Conservation (phyloP, 2,329 filamentous ascomycete genomes). For the Trichoderma polysporum region DNA sequence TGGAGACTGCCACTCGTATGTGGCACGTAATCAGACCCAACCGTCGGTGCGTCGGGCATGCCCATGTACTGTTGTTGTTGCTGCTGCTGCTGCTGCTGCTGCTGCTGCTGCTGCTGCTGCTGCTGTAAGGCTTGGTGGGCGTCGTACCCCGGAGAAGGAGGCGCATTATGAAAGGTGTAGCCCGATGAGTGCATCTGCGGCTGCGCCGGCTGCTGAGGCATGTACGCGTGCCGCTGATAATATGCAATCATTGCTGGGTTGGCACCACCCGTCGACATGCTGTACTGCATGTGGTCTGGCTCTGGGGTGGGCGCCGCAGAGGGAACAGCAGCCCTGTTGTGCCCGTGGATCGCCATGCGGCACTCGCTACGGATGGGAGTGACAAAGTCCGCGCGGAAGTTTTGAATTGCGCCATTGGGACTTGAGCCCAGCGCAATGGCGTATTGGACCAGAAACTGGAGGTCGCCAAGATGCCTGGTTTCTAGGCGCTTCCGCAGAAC, state of each 20-base stretch:
- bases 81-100: conserved; percentile 9
- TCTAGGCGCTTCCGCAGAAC: conserved; percentile 46
- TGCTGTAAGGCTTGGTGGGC: conserved; percentile 14
- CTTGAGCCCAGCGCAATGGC: conserved; percentile 41
- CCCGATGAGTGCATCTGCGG: conserved; percentile 21
- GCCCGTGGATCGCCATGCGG: conserved; percentile 36
- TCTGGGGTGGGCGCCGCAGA: conserved; percentile 30
- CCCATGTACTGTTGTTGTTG: conserved; percentile 14
- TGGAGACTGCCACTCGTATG: conserved; percentile 5
- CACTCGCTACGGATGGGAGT: conserved; percentile 40
- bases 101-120: conserved; percentile 1
- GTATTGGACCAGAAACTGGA: conserved; percentile 41
- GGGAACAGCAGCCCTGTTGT: conserved; percentile 30
- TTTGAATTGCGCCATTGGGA: conserved; percentile 27
- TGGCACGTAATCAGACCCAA: conserved; percentile 20
- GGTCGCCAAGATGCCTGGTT: conserved; percentile 44
- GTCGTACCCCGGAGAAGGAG: conserved; percentile 19
- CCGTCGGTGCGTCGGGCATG: conserved; percentile 15
- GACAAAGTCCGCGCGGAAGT: conserved; percentile 36
- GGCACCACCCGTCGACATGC: conserved; percentile 34
- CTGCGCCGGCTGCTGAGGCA: conserved; percentile 21
- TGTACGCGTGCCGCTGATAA: conserved; percentile 37
- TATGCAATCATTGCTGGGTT: conserved; percentile 39
- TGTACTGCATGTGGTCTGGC: conserved; percentile 38
- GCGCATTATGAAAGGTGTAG: conserved; percentile 19